phyloP scores from a whole-genome alignment of 2,329 filamentous ascomycete species.

The Trichophyton benhamiae region DNA sequence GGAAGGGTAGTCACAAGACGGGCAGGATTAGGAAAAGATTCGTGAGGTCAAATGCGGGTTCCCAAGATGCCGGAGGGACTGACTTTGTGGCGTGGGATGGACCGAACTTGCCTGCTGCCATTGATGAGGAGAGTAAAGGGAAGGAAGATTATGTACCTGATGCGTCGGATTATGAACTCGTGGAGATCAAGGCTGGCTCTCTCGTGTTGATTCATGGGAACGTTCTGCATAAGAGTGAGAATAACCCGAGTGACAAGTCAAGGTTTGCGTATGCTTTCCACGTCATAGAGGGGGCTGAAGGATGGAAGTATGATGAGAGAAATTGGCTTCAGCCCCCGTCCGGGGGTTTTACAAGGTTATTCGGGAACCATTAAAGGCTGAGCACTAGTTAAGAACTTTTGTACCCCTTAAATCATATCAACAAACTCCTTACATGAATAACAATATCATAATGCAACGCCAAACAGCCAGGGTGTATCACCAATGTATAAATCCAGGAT shows the following conservation, averaged over 20 bases:
- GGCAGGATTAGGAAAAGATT: slow-evolving; percentile 61
- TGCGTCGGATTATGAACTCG: slow-evolving; percentile 56
- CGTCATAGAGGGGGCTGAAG: slow-evolving; percentile 70
- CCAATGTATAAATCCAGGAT: not conserved
- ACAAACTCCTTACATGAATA: slow-evolving; percentile 1
- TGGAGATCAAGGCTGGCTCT: slow-evolving; percentile 81
- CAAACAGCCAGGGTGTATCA: not conserved
- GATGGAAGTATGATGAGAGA: slow-evolving; percentile 58
- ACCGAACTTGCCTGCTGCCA: slow-evolving; percentile 47
- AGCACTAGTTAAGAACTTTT: not conserved
- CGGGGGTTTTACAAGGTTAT: slow-evolving; percentile 63
- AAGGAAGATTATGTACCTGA: slow-evolving; percentile 44
- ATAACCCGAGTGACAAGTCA: slow-evolving; percentile 72
- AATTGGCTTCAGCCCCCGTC: slow-evolving; percentile 89
- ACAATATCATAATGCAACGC: not conserved
- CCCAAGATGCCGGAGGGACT: slow-evolving; percentile 41
- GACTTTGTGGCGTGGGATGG: slow-evolving; percentile 61
- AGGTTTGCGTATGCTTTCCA: slow-evolving; percentile 97
- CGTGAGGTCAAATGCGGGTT: slow-evolving; percentile 37
- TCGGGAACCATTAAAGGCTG: slow-evolving; percentile 14
- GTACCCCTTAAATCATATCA: not conserved
- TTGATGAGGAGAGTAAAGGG: slow-evolving; percentile 30
- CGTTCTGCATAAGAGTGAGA: slow-evolving; percentile 89
- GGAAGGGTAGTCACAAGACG: slow-evolving; percentile 66
- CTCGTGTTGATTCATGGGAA: slow-evolving; percentile 94